Evolutionary conservation across 192 early-diverging fungal species (phyloP), one percentile per base, ranked within the genome.

Genomic region (Ambispora gerdemannii): DNA sequence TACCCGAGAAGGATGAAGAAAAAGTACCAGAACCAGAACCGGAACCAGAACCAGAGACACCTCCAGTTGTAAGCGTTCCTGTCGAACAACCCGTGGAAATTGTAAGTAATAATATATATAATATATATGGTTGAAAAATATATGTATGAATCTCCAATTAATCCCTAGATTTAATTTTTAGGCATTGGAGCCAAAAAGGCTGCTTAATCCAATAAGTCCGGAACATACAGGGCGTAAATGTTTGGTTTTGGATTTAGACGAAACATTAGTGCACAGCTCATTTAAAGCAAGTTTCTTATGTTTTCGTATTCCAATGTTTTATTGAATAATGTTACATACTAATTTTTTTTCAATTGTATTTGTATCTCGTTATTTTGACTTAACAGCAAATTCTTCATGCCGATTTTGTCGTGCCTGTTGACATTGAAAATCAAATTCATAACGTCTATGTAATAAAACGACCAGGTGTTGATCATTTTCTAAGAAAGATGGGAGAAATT

Each of bases 371-470:
- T 61, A 25, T 33, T 35, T 43, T 47, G 28, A 22, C n/a, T n/a
- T n/a, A 6, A 19, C 51, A 85, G 84, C 43, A 77, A 36, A 80
- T 82, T 59, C 78, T 78, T 25, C 80, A 93, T 49, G 88, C 95
- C 6, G 96, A 97, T 75, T 97, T 90, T 70, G 82, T 95, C 28
- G 92, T 98, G 47, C 93, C 94, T 2, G 95, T 96, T 31, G 91
- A 95, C 61, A 93, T 97, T 56, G 94, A 98, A 70, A 88, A 86
- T 53, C 87, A 90, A 73, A 83, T 88, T 34, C 95, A 98, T 76
- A 94, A 89, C 76, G 96, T 97, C 20, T 96, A 95, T 79, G 96
- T 98, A 28, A 82, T 95, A 76, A 97, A 97, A 78, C 87, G 96
- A 49, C 96, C 96, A 1, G 93, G 94, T n/a, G 92, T 97, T 3